phyloP scores from a whole-genome alignment of 805 yeast genomes.

The Kluyveromyces aestuarii region DNA sequence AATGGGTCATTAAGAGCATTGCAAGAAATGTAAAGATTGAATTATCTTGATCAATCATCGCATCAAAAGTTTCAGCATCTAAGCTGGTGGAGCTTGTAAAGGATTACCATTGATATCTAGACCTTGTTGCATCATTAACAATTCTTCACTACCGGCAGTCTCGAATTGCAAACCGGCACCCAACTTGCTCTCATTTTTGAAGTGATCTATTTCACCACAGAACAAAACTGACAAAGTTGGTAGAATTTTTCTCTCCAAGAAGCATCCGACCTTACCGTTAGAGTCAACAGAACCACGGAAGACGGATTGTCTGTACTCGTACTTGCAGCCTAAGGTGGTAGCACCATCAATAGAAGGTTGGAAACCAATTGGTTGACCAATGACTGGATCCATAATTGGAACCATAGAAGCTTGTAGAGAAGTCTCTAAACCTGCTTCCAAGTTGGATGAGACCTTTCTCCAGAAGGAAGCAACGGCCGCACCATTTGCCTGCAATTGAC shows the following conservation, averaged over 20 bases:
- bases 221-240: slow-evolving; percentile 86
- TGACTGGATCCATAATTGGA: slow-evolving; percentile 65
- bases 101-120: slow-evolving; percentile 82
- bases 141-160: slow-evolving; percentile 89
- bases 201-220: slow-evolving; percentile 89
- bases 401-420: slow-evolving; percentile 66
- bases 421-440: slow-evolving; percentile 91
- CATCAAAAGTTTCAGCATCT: not conserved
- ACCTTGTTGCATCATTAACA: slow-evolving; percentile 86
- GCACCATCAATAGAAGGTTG: slow-evolving; percentile 84
- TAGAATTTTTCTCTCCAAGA: slow-evolving; percentile 86
- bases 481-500: slow-evolving; percentile 91
- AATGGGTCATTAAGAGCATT: slow-evolving; percentile 4
- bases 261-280: slow-evolving; percentile 80
- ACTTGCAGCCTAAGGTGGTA: slow-evolving; percentile 93
- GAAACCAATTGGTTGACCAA: slow-evolving; percentile 72
- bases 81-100: slow-evolving; percentile 60
- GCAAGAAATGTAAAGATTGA: slow-evolving; percentile 2
- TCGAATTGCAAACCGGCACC: slow-evolving; percentile 96
- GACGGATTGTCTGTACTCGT: slow-evolving; percentile 92
- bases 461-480: slow-evolving; percentile 82
- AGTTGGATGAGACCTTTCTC: slow-evolving; percentile 86
- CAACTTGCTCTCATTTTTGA: slow-evolving; percentile 64
- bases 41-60: not conserved
- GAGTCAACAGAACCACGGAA: slow-evolving; percentile 94